Evolutionary conservation across 2,329 filamentous ascomycete genomes (phyloP).

Genomic region (Penicillium janthinellum): DNA sequence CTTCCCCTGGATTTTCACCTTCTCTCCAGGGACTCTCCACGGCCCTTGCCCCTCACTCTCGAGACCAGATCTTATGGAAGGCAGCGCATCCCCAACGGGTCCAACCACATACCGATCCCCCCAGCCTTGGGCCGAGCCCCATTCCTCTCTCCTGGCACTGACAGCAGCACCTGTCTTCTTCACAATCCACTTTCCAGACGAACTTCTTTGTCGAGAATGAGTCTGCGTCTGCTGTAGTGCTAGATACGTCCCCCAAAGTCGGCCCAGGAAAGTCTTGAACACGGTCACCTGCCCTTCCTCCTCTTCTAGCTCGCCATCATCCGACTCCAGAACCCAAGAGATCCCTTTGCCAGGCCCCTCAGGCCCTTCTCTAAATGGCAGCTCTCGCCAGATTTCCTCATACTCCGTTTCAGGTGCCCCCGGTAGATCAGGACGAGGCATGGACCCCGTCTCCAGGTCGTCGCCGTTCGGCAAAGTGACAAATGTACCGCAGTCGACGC

Average conservation of each 20-base stretch:
- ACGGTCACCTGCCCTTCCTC: slow-evolving; percentile 26
- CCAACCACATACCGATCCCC: slow-evolving; percentile 24
- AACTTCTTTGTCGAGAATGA: slow-evolving; percentile 10
- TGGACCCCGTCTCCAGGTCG: slow-evolving; percentile 42
- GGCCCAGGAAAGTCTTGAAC: slow-evolving; percentile 33
- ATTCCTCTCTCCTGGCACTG: slow-evolving; percentile 34
- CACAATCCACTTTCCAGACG: slow-evolving; percentile 15
- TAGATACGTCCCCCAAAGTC: slow-evolving; percentile 36
- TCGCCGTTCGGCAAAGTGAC: slow-evolving; percentile 44
- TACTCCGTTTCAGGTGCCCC: slow-evolving; percentile 50
- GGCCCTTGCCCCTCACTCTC: slow-evolving; percentile 12
- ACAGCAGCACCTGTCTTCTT: slow-evolving; percentile 29
- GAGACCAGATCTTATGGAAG: slow-evolving; percentile 24
- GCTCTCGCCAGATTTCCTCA: slow-evolving; percentile 67
- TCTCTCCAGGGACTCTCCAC: slow-evolving; percentile 24
- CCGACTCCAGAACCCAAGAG: slow-evolving; percentile 37
- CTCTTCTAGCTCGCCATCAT: slow-evolving; percentile 9
- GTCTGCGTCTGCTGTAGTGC: slow-evolving; percentile 31
- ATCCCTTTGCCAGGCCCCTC: slow-evolving; percentile 26
- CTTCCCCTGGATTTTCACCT: slow-evolving; percentile 19
- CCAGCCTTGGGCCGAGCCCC: slow-evolving; percentile 20
- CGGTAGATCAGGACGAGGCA: slow-evolving; percentile 41
- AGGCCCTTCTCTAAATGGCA: slow-evolving; percentile 36
- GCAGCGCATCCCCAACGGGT: slow-evolving; percentile 14
- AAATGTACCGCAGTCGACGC: slow-evolving; percentile 41